Percentiles rank a stretch among this genome's conserved stretches.
Conservation (phyloP, 2,329 filamentous ascomycete genomes). For the Sporothrix protearum region DNA sequence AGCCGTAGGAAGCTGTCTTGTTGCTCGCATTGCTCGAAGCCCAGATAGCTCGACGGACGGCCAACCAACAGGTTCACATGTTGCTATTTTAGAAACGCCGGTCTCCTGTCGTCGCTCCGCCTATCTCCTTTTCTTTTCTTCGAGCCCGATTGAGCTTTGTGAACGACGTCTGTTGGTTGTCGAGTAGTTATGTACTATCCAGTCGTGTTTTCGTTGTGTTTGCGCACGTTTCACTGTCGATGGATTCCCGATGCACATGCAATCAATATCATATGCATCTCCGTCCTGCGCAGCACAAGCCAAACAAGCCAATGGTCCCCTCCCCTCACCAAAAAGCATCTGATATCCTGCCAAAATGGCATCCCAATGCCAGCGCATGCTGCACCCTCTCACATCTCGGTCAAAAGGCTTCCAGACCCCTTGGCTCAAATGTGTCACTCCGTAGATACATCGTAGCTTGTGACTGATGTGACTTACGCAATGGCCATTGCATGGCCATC, state of each 20-base stretch:
- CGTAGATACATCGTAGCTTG: background rate
- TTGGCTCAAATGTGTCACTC: background rate
- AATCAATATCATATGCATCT: conserved; percentile 8
- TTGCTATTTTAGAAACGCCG: conserved; percentile 1
- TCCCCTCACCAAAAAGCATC: background rate
- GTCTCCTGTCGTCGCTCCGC: background rate
- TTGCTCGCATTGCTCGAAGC: background rate
- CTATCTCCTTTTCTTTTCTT: background rate
- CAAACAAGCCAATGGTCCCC: background rate
- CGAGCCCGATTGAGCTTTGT: background rate
- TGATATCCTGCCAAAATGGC: background rate
- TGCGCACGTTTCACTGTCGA: background rate
- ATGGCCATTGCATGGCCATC: background rate
- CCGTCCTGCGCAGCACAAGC: conserved; percentile 10
- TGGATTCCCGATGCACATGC: background rate
- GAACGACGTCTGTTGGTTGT: background rate
- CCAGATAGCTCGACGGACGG: background rate
- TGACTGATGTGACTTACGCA: background rate
- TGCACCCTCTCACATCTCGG: background rate
- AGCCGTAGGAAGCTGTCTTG: background rate
- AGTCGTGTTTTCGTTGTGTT: background rate
- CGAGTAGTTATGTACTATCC: background rate
- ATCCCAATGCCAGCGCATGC: conserved; percentile 6
- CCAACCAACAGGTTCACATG: background rate
- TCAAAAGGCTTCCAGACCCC: background rate